These are phyloP conservation scores for Trichoderma reesei DNA, from an alignment of 495 filamentous ascomycete genomes.

Conservation along the genomic window DNA sequence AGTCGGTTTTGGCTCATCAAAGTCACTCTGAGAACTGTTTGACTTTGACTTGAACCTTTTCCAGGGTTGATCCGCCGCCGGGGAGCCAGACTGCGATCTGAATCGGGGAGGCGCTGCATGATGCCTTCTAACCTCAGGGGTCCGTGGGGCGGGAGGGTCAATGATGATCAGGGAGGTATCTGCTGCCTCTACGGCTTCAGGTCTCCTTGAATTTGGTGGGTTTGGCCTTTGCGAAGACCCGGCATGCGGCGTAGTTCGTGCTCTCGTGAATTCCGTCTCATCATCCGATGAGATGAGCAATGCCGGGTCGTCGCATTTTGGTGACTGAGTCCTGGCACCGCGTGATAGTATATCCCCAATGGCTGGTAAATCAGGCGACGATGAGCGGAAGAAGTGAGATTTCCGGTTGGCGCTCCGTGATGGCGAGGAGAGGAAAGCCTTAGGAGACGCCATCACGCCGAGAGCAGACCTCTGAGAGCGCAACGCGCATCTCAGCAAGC, in stretches of 20 bases:
- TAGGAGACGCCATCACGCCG: conserved; percentile 26
- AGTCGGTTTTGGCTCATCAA: neutral
- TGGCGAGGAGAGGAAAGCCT: conserved; percentile 31
- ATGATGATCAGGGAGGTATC: neutral
- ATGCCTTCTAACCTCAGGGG: neutral
- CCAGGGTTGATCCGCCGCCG: conserved; percentile 24
- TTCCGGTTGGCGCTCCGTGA: conserved; percentile 17
- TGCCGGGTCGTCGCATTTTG: neutral
- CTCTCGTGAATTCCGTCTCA: neutral
- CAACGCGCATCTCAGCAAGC: conserved; percentile 28
- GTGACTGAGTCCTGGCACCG: neutral
- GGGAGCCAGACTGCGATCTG: neutral
- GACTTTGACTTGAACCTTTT: conserved; percentile 25
- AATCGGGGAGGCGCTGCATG: neutral
- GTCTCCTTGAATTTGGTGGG: neutral
- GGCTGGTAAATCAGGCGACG: conserved; percentile 37
- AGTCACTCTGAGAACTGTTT: neutral
- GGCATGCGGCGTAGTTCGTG: neutral
- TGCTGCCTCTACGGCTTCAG: neutral
- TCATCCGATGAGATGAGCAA: neutral
- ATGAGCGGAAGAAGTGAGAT: conserved; percentile 29
- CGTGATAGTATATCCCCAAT: conserved; percentile 29
- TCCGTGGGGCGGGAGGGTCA: neutral
- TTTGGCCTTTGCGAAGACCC: neutral
- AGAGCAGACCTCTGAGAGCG: conserved; percentile 22